Evolutionary conservation across 2,329 filamentous ascomycete species (phyloP).

Genomic region (Cladosporium austrohemisphaericum): DNA sequence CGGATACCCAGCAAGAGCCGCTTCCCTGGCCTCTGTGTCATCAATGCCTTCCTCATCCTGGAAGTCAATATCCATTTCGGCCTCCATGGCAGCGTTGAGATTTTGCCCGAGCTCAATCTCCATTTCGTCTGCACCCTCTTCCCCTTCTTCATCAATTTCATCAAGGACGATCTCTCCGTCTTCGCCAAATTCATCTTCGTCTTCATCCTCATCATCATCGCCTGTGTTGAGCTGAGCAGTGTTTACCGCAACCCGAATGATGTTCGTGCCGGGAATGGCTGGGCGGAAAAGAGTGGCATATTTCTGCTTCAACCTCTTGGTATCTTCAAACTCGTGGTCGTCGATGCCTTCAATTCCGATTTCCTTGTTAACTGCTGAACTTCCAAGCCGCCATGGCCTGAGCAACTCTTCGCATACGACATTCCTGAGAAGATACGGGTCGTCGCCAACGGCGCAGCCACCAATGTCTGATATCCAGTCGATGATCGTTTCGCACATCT

Average conservation of each 20-base stretch:
- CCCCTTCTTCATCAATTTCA: slow-evolving; percentile 24
- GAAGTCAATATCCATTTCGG: slow-evolving; percentile 49
- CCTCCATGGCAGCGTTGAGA: slow-evolving; percentile 23
- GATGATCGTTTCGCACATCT: slow-evolving; percentile 97
- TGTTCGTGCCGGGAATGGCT: slow-evolving; percentile 25
- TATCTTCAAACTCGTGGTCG: slow-evolving; percentile 68
- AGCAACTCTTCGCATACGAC: slow-evolving; percentile 90
- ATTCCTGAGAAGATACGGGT: slow-evolving; percentile 72
- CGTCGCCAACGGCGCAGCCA: slow-evolving; percentile 77
- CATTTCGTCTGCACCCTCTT: slow-evolving; percentile 41
- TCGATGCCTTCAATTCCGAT: slow-evolving; percentile 77
- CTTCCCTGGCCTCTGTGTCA: slow-evolving; percentile 70
- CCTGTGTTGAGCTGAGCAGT: slow-evolving; percentile 40
- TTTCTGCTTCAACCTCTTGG: slow-evolving; percentile 35
- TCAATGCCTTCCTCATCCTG: slow-evolving; percentile 52
- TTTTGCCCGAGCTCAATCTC: slow-evolving; percentile 38
- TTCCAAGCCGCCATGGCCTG: slow-evolving; percentile 81
- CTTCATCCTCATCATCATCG: slow-evolving; percentile 43
- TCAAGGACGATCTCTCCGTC: slow-evolving; percentile 37
- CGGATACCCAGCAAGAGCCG: slow-evolving; percentile 71
- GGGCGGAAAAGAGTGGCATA: slow-evolving; percentile 37
- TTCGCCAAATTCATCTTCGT: slow-evolving; percentile 47
- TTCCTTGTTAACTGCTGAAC: slow-evolving; percentile 71
- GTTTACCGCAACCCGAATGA: slow-evolving; percentile 27
- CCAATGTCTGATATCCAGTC: slow-evolving; percentile 94